A percentile compares a stretch with the other conserved stretches of the same genome.
Conservation (phyloP, 225 moss, liverwort and hornwort species). For the Pseudoscleropodium purum region DNA sequence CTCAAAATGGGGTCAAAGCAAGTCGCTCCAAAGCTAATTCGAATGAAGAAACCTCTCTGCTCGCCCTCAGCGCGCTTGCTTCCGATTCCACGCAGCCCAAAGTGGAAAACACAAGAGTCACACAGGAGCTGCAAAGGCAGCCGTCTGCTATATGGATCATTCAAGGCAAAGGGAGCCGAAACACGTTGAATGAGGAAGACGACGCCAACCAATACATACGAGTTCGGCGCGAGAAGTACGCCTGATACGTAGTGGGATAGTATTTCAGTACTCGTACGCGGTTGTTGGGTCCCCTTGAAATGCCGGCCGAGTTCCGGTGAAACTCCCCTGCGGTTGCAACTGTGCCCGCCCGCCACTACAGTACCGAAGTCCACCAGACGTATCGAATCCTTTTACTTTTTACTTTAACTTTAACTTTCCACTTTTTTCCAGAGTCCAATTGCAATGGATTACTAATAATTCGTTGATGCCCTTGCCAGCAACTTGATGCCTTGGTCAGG, state of each 20-base stretch:
- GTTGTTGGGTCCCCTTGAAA: neutral
- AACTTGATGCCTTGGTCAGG: neutral
- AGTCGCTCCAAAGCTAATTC: neutral
- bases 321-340: neutral
- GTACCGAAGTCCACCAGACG: neutral
- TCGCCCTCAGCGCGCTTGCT: neutral
- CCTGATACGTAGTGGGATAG: neutral
- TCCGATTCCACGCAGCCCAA: neutral
- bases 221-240: neutral
- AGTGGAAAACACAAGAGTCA: neutral
- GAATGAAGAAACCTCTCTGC: too few species aligned
- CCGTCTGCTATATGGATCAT: constrained; percentile 4
- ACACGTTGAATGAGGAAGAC: neutral
- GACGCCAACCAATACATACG: neutral
- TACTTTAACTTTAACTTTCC: neutral
- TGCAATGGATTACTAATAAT: neutral
- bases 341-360: neutral
- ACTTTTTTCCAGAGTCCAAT: neutral
- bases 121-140: neutral
- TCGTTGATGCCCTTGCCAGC: neutral
- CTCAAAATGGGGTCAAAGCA: neutral
- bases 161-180: neutral
- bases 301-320: neutral
- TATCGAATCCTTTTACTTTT: neutral
- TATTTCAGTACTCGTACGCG: neutral